Evolutionary conservation across 2,329 filamentous ascomycete genomes (phyloP), one percentile per base, ranked within the genome.

Genomic region (Daldinia sp.): DNA sequence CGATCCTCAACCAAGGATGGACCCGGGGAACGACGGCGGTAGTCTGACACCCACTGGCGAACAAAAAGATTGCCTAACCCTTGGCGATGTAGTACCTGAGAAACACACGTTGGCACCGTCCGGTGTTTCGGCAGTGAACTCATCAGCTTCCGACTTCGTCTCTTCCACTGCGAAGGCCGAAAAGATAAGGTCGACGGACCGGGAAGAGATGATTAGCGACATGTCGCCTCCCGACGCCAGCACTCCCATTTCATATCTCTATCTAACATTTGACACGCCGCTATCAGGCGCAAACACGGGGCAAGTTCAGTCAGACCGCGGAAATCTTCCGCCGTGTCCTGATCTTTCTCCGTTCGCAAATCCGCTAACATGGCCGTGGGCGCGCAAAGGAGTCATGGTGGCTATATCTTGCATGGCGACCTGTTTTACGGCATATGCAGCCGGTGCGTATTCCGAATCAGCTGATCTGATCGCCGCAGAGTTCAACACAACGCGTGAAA

Each of bases 391-490:
- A 21, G 75, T 91, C 61, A 87, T 91, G 69, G 86, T 94, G 7
- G 85, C 83, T 71, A 82, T 97, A 10, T 92, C 90, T 7, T 96
- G 91, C 74, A 76, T 87, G 5, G 92, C 91, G 1, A 96, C 93
- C 0, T 83, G 87, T 17, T 78, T 94, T 51, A 92, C 93, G 0
- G 93, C 92, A 5, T 96, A 94, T 75, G 86, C 90, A 0, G 91
- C 93, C 0, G 93, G 93, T 2, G 85, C 92, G 2, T 95, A 95
- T 76, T 90, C 89, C 5, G 89, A 92, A 0, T 86, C 91, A 0
- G 80, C 88, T 0, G 76, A 76, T 4, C 84, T 91, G 54, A 88
- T 97, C 81, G 84, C 83, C 0, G 75, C 79, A 1, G 85, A 91
- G 71, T 92, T 91, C 78, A 76, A 84, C 3, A 81, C 92, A 0